Conservation (phyloP, 192 early-diverging fungal genomes). For the Coemansia sp. region DNA sequence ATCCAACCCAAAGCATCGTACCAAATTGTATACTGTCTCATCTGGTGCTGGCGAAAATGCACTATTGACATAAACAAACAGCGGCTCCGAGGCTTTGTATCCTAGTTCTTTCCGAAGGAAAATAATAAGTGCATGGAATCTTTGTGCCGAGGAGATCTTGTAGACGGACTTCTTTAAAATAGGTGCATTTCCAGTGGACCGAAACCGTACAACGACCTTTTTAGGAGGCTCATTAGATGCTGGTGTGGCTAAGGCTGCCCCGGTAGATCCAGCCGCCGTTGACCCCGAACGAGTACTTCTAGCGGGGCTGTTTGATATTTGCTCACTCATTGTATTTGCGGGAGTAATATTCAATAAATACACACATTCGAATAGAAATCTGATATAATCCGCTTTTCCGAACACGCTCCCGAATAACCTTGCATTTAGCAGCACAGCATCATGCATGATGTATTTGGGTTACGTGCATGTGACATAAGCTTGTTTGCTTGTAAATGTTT, state of each 20-base stretch:
- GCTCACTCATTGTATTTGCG: conserved; percentile 12
- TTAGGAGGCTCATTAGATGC: conserved; percentile 16
- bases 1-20: conserved; percentile 82
- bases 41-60: conserved; percentile 95
- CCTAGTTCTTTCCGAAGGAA: conserved; percentile 84
- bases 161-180: conserved; percentile 86
- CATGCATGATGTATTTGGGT: neutral
- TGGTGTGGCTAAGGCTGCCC: conserved; percentile 3
- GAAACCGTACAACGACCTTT: conserved; percentile 81
- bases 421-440: neutral
- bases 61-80: conserved; percentile 93
- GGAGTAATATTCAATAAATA: neutral
- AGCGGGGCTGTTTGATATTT: neutral
- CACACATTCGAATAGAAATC: neutral
- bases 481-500: no score
- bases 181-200: conserved; percentile 85
- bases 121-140: conserved; percentile 82
- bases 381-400: neutral
- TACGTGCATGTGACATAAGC: neutral
- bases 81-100: conserved; percentile 71
- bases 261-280: conserved; percentile 13
- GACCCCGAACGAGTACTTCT: neutral
- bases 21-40: conserved; percentile 80
- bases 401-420: neutral
- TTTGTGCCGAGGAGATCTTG: conserved; percentile 81